Evolutionary conservation across 2,329 filamentous ascomycete species (phyloP).

Genomic region (Sarocladium oryzae): DNA sequence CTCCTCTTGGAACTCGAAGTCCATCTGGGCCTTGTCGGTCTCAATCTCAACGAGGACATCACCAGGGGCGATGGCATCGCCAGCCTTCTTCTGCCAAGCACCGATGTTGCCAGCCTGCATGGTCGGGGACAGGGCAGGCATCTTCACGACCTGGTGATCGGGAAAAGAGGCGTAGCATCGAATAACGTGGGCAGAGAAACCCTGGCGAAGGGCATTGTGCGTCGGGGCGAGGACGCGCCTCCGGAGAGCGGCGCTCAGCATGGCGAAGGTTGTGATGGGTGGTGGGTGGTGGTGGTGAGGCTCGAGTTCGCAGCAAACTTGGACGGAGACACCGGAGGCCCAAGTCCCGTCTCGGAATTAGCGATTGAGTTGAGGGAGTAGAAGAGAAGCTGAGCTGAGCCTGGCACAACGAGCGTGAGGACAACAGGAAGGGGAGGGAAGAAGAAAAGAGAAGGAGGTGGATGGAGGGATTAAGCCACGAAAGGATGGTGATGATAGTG

Average conservation of each 20-base stretch:
- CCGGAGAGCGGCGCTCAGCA: slow-evolving; percentile 59
- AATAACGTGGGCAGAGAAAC: slow-evolving; percentile 48
- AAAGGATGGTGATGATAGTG: slow-evolving; percentile 6
- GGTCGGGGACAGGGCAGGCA: slow-evolving; percentile 96
- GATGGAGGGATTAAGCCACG: slow-evolving; percentile 7
- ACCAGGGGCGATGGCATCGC: slow-evolving; percentile 79
- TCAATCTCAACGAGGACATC: slow-evolving; percentile 98
- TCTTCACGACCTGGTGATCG: slow-evolving; percentile 89
- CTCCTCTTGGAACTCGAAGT: slow-evolving; percentile 99
- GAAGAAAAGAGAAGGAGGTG: background rate
- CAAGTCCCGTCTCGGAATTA: background rate
- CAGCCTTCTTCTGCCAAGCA: slow-evolving; percentile 94
- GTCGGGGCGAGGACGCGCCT: slow-evolving; percentile 51
- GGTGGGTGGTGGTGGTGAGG: background rate
- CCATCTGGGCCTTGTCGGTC: slow-evolving; percentile 99
- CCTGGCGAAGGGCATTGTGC: slow-evolving; percentile 43
- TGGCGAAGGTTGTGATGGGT: slow-evolving; percentile 23
- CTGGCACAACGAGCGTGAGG: slow-evolving; percentile 3
- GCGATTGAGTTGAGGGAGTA: slow-evolving; percentile 3
- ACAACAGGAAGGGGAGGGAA: background rate
- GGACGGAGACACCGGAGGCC: background rate
- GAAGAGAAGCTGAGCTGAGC: background rate
- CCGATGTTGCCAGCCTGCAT: slow-evolving; percentile 98
- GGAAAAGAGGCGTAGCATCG: slow-evolving; percentile 79
- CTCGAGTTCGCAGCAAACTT: slow-evolving; percentile 2